Evolutionary conservation across 495 filamentous ascomycete genomes (phyloP).

Genomic region (Xylaria palmicola): DNA sequence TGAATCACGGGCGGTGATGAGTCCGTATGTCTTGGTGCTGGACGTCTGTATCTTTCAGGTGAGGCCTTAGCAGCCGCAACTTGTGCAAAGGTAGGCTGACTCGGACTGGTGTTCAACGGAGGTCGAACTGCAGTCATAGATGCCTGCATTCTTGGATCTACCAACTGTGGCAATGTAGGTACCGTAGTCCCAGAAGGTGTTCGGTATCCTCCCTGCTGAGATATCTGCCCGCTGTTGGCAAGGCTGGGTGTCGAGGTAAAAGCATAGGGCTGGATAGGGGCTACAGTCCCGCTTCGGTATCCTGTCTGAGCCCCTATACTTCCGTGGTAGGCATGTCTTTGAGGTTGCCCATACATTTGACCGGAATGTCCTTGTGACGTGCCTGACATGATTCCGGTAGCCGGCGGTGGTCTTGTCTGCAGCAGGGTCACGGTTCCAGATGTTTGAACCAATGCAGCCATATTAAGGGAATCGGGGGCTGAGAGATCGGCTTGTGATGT

Average conservation of each 20-base stretch:
- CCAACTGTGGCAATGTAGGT: conserved; percentile 51
- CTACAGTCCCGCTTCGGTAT: conserved; percentile 69
- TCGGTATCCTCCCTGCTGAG: conserved; percentile 64
- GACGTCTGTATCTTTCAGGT: conserved; percentile 56
- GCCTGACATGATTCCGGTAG: conserved; percentile 63
- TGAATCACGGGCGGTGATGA: conserved; percentile 29
- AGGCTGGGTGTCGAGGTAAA: conserved; percentile 76
- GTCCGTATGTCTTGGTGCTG: conserved; percentile 43
- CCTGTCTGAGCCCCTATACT: conserved; percentile 49
- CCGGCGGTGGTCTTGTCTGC: conserved; percentile 70
- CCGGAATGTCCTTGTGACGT: conserved; percentile 51
- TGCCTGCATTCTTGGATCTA: conserved; percentile 45
- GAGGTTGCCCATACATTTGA: conserved; percentile 58
- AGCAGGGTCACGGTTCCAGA: conserved; percentile 78
- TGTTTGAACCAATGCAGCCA: conserved; percentile 91
- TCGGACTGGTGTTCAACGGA: conserved; percentile 30
- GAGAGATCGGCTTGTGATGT: conserved; percentile 18
- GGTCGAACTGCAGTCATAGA: conserved; percentile 31
- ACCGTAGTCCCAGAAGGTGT: conserved; percentile 65
- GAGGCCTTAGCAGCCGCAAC: conserved; percentile 41
- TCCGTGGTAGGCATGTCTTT: conserved; percentile 64
- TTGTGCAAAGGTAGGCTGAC: conserved; percentile 37
- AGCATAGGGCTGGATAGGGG: conserved; percentile 79
- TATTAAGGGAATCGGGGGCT: conserved; percentile 41
- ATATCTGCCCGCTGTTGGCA: conserved; percentile 48